Conservation (phyloP, 768 basidiomycete species). For the Mycena galericulata region DNA sequence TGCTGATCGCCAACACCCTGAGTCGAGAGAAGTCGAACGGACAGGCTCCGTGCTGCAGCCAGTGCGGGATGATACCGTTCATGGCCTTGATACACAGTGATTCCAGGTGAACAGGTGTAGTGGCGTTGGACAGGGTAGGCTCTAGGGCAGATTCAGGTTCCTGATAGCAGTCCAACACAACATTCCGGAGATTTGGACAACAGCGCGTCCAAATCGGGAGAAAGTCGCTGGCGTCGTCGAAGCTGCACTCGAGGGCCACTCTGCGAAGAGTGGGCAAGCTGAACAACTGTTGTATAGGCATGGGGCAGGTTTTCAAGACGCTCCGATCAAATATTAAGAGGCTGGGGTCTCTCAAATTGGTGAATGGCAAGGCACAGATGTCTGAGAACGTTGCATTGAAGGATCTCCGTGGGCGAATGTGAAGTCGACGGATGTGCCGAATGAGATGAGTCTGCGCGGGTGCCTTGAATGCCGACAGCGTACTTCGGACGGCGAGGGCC, state of each 20-base stretch:
- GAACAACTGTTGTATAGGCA: background rate
- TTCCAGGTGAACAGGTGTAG: background rate
- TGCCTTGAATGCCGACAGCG: too few relatives aligned
- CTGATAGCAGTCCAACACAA: background rate
- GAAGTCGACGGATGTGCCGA: background rate
- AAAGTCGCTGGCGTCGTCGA: background rate
- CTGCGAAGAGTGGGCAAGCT: background rate
- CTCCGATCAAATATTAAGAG: background rate
- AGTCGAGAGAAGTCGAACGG: background rate
- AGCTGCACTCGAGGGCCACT: background rate
- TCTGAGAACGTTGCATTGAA: background rate
- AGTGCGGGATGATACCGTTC: background rate
- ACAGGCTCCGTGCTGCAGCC: background rate
- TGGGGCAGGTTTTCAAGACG: background rate
- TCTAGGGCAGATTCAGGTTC: too few relatives aligned
- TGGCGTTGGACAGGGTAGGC: background rate
- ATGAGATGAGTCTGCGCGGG: background rate
- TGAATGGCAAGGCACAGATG: background rate
- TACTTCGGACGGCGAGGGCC: too few relatives aligned
- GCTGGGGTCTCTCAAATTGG: background rate
- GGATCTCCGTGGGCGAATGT: background rate
- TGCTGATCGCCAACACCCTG: background rate
- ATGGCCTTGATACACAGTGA: background rate
- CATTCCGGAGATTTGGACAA: background rate
- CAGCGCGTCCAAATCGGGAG: background rate